phyloP scores from a whole-genome alignment of 1,284 basidiomycete genomes.

The Marasmius sp. region DNA sequence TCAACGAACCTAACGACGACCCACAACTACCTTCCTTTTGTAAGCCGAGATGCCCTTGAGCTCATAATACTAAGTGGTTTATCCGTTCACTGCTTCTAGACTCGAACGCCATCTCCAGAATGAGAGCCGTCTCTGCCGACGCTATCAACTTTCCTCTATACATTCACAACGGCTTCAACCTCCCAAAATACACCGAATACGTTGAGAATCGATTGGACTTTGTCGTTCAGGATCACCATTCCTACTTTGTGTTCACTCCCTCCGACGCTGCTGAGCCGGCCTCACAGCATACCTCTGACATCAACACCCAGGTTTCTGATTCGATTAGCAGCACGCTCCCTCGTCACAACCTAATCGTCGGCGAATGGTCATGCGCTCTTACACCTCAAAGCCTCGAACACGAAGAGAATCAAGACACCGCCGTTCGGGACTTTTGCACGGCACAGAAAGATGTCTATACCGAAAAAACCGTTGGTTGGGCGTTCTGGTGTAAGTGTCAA shows the following conservation, averaged over 20 bases:
- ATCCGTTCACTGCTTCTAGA: conserved; percentile 31
- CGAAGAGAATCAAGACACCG: conserved; percentile 45
- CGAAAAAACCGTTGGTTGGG: conserved; percentile 63
- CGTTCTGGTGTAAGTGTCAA: conserved; percentile 66
- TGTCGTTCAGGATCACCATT: conserved; percentile 76
- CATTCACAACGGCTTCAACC: conserved; percentile 74
- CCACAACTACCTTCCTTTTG: conserved; percentile 54
- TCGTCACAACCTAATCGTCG: conserved; percentile 65
- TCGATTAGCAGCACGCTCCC: conserved; percentile 39
- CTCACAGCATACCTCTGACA: conserved; percentile 47
- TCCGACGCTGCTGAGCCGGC: conserved; percentile 46
- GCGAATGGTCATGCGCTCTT: conserved; percentile 74
- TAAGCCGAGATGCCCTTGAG: conserved; percentile 26
- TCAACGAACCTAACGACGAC: conserved; percentile 71
- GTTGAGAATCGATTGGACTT: conserved; percentile 62
- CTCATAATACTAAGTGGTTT: not conserved
- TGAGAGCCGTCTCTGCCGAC: conserved; percentile 48
- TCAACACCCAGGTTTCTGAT: conserved; percentile 41
- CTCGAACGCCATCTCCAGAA: conserved; percentile 48
- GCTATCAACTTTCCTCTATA: conserved; percentile 64
- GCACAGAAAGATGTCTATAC: conserved; percentile 64
- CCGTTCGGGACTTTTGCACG: conserved; percentile 57
- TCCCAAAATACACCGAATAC: conserved; percentile 55
- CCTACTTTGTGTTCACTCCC: conserved; percentile 68
- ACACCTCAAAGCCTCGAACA: conserved; percentile 53